Conservation (phyloP, 441 rosid genomes). For the Syzygium malaccense region DNA sequence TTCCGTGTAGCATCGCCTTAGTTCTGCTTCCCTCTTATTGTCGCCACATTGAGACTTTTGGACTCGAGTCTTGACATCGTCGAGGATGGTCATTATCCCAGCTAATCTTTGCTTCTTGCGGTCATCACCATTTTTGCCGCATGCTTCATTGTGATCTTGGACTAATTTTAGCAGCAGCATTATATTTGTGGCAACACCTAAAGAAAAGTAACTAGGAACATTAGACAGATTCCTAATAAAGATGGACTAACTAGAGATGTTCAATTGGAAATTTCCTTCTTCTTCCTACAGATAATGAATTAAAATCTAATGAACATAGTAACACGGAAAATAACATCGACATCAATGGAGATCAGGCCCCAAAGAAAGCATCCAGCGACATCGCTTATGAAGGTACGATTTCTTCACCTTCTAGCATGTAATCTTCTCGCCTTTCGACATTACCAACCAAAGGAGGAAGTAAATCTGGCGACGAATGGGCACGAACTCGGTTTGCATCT, state of each 20-base stretch:
- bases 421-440: conserved; percentile 12
- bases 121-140: conserved; percentile 31
- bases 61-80: conserved; percentile 55
- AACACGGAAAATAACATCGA: neutral
- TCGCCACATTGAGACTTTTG: conserved; percentile 39
- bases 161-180: conserved; percentile 62
- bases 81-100: conserved; percentile 68
- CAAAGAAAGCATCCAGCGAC: neutral
- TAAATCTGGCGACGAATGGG: conserved; percentile 52
- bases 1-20: conserved; percentile 72
- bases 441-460: conserved; percentile 5
- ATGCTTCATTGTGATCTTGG: conserved; percentile 61
- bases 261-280: neutral
- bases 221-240: neutral
- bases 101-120: conserved; percentile 49
- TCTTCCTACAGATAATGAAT: neutral
- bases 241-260: neutral
- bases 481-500: conserved; percentile 18
- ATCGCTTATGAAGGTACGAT: neutral
- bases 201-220: neutral
- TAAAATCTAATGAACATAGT: neutral
- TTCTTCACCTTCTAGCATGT: conserved; percentile 42
- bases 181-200: conserved; percentile 6
- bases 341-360: neutral
- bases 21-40: conserved; percentile 39